phyloP scores from a whole-genome alignment of 176 grass and related monocot species.

The Juncus inflexus region DNA sequence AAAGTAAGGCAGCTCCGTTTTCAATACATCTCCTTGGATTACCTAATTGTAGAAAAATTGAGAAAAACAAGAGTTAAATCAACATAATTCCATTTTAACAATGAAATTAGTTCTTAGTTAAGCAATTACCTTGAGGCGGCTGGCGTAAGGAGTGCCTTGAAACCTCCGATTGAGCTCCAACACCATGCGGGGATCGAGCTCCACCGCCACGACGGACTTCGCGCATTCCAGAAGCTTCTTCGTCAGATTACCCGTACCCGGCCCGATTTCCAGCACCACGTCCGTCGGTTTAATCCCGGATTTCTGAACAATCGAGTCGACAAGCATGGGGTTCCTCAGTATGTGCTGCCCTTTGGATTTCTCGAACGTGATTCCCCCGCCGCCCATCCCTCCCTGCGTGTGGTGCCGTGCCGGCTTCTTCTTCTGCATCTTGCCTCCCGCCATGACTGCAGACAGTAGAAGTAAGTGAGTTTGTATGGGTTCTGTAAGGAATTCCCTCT shows the following conservation, averaged over 20 bases:
- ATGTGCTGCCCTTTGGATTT: slow-evolving; percentile 98
- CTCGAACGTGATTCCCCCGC: slow-evolving; percentile 69
- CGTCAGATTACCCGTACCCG: slow-evolving; percentile 92
- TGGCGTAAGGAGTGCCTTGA: slow-evolving; percentile 64
- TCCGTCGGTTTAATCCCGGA: slow-evolving; percentile 88
- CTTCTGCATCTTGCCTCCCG: slow-evolving; percentile 87
- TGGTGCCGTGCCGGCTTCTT: slow-evolving; percentile 30
- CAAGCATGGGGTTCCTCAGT: slow-evolving; percentile 68
- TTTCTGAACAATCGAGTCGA: slow-evolving; percentile 82
- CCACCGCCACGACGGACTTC: slow-evolving; percentile 90
- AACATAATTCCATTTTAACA: too few species aligned
- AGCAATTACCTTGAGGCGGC: slow-evolving; percentile 53
- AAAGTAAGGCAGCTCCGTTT: slow-evolving; percentile 90
- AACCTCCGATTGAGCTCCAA: slow-evolving; percentile 83
- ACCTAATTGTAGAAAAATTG: slow-evolving; percentile 34
- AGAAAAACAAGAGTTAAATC: background rate
- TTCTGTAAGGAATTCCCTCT: too few species aligned
- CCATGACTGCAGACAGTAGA: slow-evolving; percentile 34
- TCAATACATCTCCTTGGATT: slow-evolving; percentile 92
- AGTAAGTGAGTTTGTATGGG: too few species aligned
- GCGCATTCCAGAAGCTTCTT: slow-evolving; percentile 80
- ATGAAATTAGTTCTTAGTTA: too few species aligned
- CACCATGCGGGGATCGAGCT: slow-evolving; percentile 97
- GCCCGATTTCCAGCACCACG: slow-evolving; percentile 90
- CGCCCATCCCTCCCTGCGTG: slow-evolving; percentile 22